phyloP scores from a whole-genome alignment of 371 early-diverging fungal species.

The Mortierella sp. region DNA sequence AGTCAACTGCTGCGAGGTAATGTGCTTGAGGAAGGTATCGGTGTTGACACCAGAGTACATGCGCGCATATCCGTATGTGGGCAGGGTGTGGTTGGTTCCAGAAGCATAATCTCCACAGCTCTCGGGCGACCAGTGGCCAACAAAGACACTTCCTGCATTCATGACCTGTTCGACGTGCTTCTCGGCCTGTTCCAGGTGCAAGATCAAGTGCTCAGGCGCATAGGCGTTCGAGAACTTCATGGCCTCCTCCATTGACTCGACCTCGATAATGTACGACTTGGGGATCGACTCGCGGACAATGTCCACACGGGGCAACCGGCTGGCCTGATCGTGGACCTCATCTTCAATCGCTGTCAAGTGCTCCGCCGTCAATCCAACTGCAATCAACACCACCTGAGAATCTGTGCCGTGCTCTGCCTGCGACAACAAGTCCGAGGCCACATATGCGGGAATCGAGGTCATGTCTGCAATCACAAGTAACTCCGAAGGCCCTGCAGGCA shows the following conservation, averaged over 20 bases:
- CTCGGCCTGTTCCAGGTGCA: conserved; percentile 88
- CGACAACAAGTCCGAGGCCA: conserved; percentile 95
- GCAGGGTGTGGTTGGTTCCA: conserved; percentile 99
- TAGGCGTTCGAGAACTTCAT: conserved; percentile 94
- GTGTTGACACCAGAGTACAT: conserved; percentile 99
- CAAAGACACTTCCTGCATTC: conserved; percentile 97
- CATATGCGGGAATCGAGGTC: conserved; percentile 88
- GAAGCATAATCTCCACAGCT: conserved; percentile 99
- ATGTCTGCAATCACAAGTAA: conserved; percentile 95
- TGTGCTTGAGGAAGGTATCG: conserved; percentile 94
- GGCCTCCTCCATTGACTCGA: conserved; percentile 83
- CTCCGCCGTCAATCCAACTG: conserved; percentile 77
- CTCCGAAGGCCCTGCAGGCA: conserved; percentile 99
- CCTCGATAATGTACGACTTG: conserved; percentile 83
- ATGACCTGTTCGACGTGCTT: conserved; percentile 72
- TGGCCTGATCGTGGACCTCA: conserved; percentile 88
- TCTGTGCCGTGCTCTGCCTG: conserved; percentile 99
- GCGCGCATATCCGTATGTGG: conserved; percentile 97
- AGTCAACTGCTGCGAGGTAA: conserved; percentile 94
- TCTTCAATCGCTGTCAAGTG: conserved; percentile 82
- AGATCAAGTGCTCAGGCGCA: conserved; percentile 98
- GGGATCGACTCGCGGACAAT: conserved; percentile 92
- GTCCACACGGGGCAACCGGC: conserved; percentile 87
- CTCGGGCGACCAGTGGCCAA: conserved; percentile 96
- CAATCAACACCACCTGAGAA: conserved; percentile 95